Percentiles rank a stretch among this genome's conserved stretches.
Evolutionary conservation across 495 filamentous ascomycete genomes (phyloP).

Genomic region (Clohesyomyces aquaticus): DNA sequence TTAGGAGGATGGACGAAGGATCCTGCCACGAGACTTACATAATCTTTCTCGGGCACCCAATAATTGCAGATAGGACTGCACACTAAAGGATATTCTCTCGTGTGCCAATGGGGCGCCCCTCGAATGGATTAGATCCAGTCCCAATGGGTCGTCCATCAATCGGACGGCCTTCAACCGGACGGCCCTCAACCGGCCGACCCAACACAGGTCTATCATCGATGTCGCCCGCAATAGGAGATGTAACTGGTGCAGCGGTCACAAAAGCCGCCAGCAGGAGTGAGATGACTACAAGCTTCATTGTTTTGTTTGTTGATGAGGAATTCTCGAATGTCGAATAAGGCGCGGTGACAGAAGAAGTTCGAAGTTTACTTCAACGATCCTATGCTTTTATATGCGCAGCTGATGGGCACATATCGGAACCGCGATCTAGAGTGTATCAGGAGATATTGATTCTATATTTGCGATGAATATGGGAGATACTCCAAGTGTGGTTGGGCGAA

Average conservation of each 20-base stretch:
- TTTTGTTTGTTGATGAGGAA: not conserved
- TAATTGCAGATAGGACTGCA: no score
- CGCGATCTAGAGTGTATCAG: not conserved
- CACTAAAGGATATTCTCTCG: no score
- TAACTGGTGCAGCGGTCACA: conserved; percentile 4
- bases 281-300: conserved; percentile 12
- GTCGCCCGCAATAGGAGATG: conserved; percentile 9
- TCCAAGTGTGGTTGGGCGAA: not conserved
- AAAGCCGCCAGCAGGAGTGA: conserved; percentile 4
- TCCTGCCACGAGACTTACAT: no score
- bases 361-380: not conserved
- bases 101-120: not conserved
- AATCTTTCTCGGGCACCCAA: no score
- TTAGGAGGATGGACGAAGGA: no score
- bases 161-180: conserved; percentile 8
- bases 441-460: not conserved
- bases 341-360: not conserved
- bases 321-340: not conserved
- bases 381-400: not conserved
- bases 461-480: not conserved
- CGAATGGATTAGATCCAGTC: conserved; percentile 2
- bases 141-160: conserved; percentile 10
- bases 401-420: not conserved
- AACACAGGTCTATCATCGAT: conserved; percentile 5
- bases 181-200: conserved; percentile 6